Conservation (phyloP, 345 rosid genomes). For the Syzygium oleosum region DNA sequence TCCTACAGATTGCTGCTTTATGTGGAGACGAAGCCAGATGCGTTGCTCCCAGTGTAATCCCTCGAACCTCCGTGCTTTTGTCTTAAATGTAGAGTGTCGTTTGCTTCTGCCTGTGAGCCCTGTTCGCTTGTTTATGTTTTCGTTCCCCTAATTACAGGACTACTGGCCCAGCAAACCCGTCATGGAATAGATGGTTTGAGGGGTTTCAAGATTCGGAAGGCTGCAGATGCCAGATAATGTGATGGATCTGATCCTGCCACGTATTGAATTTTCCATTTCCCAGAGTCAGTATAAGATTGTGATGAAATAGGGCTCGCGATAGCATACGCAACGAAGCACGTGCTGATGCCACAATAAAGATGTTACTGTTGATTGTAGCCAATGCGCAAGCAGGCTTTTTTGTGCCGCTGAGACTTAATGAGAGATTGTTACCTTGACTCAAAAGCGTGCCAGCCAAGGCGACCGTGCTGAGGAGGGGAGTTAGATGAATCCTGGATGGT, state of each 20-base stretch:
- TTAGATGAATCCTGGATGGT: background rate
- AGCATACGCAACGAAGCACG: background rate
- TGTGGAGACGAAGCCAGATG: slow-evolving; percentile 67
- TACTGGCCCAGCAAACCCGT: slow-evolving; percentile 49
- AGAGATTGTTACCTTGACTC: background rate
- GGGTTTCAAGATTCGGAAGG: slow-evolving; percentile 54
- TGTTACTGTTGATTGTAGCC: background rate
- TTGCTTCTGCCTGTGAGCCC: background rate
- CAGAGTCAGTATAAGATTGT: background rate
- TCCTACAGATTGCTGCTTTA: slow-evolving; percentile 39
- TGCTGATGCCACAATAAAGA: background rate
- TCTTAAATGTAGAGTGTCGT: background rate
- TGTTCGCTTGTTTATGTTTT: background rate
- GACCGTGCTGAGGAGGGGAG: background rate
- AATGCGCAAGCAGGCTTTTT: background rate
- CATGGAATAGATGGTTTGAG: slow-evolving; percentile 94
- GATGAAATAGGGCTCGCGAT: background rate
- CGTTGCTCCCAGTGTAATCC: slow-evolving; percentile 64
- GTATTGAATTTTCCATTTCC: background rate
- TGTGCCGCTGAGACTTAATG: background rate
- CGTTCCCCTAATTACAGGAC: slow-evolving; percentile 39
- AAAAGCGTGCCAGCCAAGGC: background rate
- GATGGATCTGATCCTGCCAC: background rate
- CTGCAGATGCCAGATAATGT: slow-evolving; percentile 75
- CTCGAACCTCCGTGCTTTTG: background rate